Conservation (phyloP, 768 basidiomycete genomes). For the Neoboletus subvelutipes region DNA sequence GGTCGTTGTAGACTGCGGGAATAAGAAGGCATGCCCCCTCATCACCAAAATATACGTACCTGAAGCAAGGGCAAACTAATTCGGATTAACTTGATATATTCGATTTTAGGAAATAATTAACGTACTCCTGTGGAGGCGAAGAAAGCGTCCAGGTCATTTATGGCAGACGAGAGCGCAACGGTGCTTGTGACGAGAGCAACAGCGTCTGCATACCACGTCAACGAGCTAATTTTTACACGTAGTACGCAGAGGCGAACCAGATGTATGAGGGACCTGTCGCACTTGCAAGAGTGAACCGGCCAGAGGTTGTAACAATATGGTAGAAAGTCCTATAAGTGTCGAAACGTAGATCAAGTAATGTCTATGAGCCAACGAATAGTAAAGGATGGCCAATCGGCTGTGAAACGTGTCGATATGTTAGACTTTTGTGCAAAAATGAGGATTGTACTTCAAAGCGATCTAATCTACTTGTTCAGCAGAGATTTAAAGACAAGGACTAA, state of each 20-base stretch:
- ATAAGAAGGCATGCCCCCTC: background rate
- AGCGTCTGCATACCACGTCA: slow-evolving; percentile 29
- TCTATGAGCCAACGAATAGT: slow-evolving; percentile 47
- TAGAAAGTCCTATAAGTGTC: slow-evolving; percentile 43
- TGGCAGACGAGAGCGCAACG: slow-evolving; percentile 46
- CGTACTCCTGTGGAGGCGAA: slow-evolving; percentile 58
- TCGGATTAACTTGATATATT: slow-evolving; percentile 17
- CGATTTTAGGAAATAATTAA: slow-evolving; percentile 1
- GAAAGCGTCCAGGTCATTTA: slow-evolving; percentile 49
- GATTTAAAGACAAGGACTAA: background rate
- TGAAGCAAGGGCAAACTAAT: slow-evolving; percentile 34
- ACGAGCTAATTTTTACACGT: slow-evolving; percentile 1
- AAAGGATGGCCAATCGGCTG: slow-evolving; percentile 46
- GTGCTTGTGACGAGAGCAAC: slow-evolving; percentile 41
- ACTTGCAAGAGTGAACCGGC: slow-evolving; percentile 40
- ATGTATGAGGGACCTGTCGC: slow-evolving; percentile 18
- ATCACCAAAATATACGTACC: slow-evolving; percentile 10
- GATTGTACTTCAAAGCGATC: slow-evolving; percentile 44
- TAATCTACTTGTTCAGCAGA: slow-evolving; percentile 19
- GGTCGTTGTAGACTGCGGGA: slow-evolving; percentile 32
- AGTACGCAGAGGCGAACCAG: slow-evolving; percentile 9
- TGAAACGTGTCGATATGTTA: slow-evolving; percentile 4
- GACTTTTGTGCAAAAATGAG: background rate
- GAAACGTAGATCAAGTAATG: slow-evolving; percentile 59
- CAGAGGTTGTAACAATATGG: slow-evolving; percentile 56